phyloP scores from a whole-genome alignment of 129 eudicot genomes.

The Flaveria robusta region DNA sequence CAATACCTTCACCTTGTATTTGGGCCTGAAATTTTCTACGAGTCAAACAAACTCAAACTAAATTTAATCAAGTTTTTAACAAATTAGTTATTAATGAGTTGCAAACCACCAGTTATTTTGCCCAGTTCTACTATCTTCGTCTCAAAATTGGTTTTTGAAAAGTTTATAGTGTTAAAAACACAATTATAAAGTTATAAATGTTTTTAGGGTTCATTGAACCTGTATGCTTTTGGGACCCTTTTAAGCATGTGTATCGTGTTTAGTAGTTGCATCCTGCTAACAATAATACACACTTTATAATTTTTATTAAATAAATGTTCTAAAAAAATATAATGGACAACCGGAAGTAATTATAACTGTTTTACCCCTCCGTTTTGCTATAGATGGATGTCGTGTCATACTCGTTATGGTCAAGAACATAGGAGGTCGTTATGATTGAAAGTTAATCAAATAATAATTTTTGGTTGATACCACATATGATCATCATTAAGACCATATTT shows the following conservation, averaged over 20 bases:
- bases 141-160: too few relatives aligned
- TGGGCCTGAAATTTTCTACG: too few relatives aligned
- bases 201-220: constrained; percentile 14
- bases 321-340: not conserved
- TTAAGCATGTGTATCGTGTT: constrained; percentile 16
- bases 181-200: too few relatives aligned
- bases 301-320: not conserved
- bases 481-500: not conserved
- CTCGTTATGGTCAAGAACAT: not conserved
- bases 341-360: not conserved
- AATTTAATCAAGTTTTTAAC: too few relatives aligned
- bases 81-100: too few relatives aligned
- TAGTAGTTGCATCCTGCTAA: not conserved
- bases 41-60: too few relatives aligned
- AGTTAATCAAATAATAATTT: not conserved
- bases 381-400: not conserved
- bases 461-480: not conserved
- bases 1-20: too few relatives aligned
- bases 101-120: too few relatives aligned
- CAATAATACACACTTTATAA: not conserved
- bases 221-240: constrained; percentile 1
- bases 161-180: too few relatives aligned
- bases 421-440: not conserved
- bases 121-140: too few relatives aligned
- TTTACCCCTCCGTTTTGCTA: not conserved